Evolutionary conservation across 177 flowering plant genomes (phyloP), one percentile per base, ranked within the genome.

Genomic region (Vitis hybrid): DNA sequence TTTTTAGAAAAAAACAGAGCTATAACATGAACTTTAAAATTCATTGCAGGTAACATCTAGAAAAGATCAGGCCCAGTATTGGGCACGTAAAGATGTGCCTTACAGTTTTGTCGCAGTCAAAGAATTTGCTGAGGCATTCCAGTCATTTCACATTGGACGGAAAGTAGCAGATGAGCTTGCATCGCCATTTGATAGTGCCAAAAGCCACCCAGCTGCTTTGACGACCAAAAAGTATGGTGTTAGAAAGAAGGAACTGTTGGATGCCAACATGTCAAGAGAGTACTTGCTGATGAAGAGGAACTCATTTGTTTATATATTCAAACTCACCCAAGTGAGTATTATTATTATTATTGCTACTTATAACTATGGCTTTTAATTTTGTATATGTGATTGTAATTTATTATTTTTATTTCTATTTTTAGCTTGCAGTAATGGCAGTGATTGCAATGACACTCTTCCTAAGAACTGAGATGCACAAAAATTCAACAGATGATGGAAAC

Each of bases 401-500:
- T 69, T n/a, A 57, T 14, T n/a, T 17, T 4, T 63, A 21, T 60
- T 69, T 45, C 19, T 59, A 6, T 58, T 51, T 32, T 32, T 15
- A 78, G 78, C 69, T 75, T 12, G 39, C 45, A 12, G 7, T 68
- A 1, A 63, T 64, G 65, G 64, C 70, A 2, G 3, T 65, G 10
- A 30, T 76, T 3, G 12, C 73, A 7, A 58, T 60, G 70, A 72
- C 79, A 2, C 19, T 76, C 34, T 76, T 76, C 70, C 30, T 72
- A 10, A 79, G 19, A 21, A 78, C 79, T 2, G 51, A 80, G 70
- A 75, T 82, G 79, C 32, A 57, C 50, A 70, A 58, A 17, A 45
- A 73, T 2, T 54, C 74, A 3, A 13, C 75, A 2, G 23, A 50
- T 7, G 87, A 82, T 72, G 91, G 89, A 34, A 64, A 68, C 2